Percentiles rank a stretch among this genome's conserved stretches.
phyloP scores from a whole-genome alignment of 2,329 filamentous ascomycete genomes.

The Cercospora sojina region DNA sequence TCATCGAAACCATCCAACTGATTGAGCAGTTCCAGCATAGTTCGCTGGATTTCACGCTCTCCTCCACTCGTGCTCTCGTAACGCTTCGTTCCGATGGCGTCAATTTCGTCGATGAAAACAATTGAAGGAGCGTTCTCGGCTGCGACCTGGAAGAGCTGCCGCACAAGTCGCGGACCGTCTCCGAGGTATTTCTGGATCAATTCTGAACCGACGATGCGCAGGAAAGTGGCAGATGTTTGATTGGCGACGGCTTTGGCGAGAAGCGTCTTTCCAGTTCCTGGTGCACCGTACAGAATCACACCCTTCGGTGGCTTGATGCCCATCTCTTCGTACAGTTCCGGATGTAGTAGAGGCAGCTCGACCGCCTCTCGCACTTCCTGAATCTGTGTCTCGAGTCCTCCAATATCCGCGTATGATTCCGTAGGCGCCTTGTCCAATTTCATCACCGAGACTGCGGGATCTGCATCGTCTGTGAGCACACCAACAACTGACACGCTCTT shows the following conservation, averaged over 20 bases:
- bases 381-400: slow-evolving; percentile 90
- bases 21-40: slow-evolving; percentile 97
- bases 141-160: slow-evolving; percentile 93
- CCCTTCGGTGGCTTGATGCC: slow-evolving; percentile 99
- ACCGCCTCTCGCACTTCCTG: slow-evolving; percentile 98
- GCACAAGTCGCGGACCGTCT: slow-evolving; percentile 89
- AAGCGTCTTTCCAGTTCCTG: slow-evolving; percentile 93
- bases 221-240: slow-evolving; percentile 96
- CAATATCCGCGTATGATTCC: slow-evolving; percentile 97
- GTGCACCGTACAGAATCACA: slow-evolving; percentile 96
- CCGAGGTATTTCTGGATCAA: slow-evolving; percentile 98
- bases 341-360: slow-evolving; percentile 89
- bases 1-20: slow-evolving; percentile 99
- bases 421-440: slow-evolving; percentile 98
- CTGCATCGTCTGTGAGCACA: slow-evolving; percentile 92
- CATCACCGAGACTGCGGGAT: slow-evolving; percentile 96
- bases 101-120: slow-evolving; percentile 98
- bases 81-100: slow-evolving; percentile 97
- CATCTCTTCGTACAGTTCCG: slow-evolving; percentile 99
- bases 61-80: slow-evolving; percentile 97
- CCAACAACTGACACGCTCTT: slow-evolving; percentile 98
- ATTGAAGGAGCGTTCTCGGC: slow-evolving; percentile 96
- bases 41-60: slow-evolving; percentile 95
- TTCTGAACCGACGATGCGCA: slow-evolving; percentile 95
- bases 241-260: slow-evolving; percentile 97